These are phyloP conservation scores for Vanrija humicola DNA, from an alignment of 1,284 basidiomycete genomes.

Conservation along the genomic window DNA sequence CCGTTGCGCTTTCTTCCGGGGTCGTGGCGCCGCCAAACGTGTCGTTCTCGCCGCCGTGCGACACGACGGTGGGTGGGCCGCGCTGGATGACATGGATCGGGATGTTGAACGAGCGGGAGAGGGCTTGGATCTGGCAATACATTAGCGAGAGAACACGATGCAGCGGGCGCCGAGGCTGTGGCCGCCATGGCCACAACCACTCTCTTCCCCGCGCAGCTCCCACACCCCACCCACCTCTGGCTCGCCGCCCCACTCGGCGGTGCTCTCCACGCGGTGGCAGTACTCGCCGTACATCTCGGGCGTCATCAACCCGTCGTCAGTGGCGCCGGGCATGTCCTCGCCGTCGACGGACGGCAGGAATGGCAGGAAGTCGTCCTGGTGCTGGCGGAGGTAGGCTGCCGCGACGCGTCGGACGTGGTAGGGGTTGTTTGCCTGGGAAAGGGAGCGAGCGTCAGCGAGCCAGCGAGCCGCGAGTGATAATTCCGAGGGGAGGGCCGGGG, in stretches of 20 bases:
- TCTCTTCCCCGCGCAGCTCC: too few species aligned
- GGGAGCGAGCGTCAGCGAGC: background rate
- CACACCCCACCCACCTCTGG: conserved; percentile 61
- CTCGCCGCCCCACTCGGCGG: conserved; percentile 93
- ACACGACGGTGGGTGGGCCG: conserved; percentile 73
- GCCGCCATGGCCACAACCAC: too few species aligned
- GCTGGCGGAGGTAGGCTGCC: conserved; percentile 73
- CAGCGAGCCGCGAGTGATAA: too few species aligned
- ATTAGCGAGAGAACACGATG: background rate
- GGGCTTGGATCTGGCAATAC: conserved; percentile 64
- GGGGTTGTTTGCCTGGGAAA: conserved; percentile 28
- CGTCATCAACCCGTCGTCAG: conserved; percentile 68
- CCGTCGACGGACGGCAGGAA: conserved; percentile 77
- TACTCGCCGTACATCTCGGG: conserved; percentile 68
- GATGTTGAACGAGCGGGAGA: conserved; percentile 75
- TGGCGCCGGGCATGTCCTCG: conserved; percentile 69
- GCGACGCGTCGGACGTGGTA: conserved; percentile 62
- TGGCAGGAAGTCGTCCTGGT: conserved; percentile 88
- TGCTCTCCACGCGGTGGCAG: conserved; percentile 73
- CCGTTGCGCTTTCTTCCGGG: conserved; percentile 40
- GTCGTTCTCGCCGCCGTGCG: conserved; percentile 57
- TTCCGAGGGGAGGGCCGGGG: too few species aligned
- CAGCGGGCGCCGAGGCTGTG: background rate
- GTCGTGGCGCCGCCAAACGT: conserved; percentile 43
- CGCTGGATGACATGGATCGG: conserved; percentile 91